Evolutionary conservation across 345 rosid species (phyloP), one percentile per base, ranked within the genome.

Genomic region (Turnera subulata): DNA sequence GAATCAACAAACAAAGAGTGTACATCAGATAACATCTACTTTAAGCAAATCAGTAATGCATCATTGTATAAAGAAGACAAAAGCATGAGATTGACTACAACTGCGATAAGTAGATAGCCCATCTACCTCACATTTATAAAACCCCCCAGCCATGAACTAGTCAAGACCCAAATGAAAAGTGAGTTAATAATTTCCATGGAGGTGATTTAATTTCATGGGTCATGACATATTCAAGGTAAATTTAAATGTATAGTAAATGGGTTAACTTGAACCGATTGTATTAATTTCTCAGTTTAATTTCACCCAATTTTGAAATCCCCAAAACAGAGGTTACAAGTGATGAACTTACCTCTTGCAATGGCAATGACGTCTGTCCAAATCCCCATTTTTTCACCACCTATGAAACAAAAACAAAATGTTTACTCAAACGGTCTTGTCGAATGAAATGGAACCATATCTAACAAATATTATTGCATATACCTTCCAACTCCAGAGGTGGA

Each of bases 271-370:
- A 17, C 12, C 19, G 29, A 33, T 9, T 52, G 14, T 13, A 2
- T 33, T 22, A 32, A 53, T 6, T 32, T 53, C 38, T 17, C 6
- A 11, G 0, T 52, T 9, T 17, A n/a, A 1, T 1, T 1, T 16
- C 23, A 18, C 6, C 22, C 12, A 53, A 32, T 32, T 11, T 26
- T 0, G 35, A 32, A n/a, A 33, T n/a, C n/a, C 3, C 12, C 20
- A 29, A 29, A 29, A 29, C 35, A 29, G 35, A 8, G 5, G 40
- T 37, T 7, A 37, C 22, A 11, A 18, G 25, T 42, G 46, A 24
- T 53, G 19, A 58, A 50, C 37, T 58, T 73, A 92, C 95, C 95
- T 86, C 95, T 83, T 59, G 91, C 91, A 69, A 89, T 83, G 55
- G 96, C 88, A 33, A 74, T 58, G 9, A 85, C 63, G 40, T 83